Evolutionary conservation across 2,329 filamentous ascomycete species (phyloP), one percentile per base, ranked within the genome.

Genomic region (Colletotrichum lupini): DNA sequence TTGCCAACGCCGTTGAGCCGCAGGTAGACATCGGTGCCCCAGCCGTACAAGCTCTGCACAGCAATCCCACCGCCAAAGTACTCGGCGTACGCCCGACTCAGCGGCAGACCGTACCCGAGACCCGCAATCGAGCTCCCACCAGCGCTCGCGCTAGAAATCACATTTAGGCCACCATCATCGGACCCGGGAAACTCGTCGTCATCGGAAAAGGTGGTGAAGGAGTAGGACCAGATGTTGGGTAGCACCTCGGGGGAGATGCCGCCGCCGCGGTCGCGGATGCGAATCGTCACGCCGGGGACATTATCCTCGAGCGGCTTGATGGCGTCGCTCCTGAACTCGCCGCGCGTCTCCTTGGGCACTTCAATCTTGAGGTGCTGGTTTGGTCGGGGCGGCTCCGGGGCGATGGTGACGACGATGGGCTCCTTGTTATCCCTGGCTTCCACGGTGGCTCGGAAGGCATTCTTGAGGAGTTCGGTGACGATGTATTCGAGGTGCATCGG

Each of bases 401-500:
- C 96, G 74, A 99, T 97, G 16, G 97, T 99, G 73, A 98, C 92
- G 76, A 98, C 94, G 53, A 99, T 88, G 1, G 96, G 94, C 76
- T 97, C 93, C 55, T 90, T 88, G 77, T 93, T 92, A 78, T 90
- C 92, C n/a, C 92, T 91, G 71, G 90, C 92, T 83, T 99, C 97
- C 11, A 98, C 92, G 0, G 95, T 97, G 4, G 97, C 96, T 56
- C 97, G 91, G 85, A 98, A 99, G 1, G 95, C 94, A 80, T 99
- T 99, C 83, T 99, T 99, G 72, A 99, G 89, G 1, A 99, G 88
- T 83, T 99, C 97, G 0, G 96, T 99, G 76, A 98, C 90, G 76
- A 99, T 98, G 82, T 99, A 99, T 83, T 98, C 96, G 28, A 99
- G 89, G 82, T 99, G 97, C 81, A 97, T 97, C 16, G 97, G 97